Percentiles rank a stretch among this genome's conserved stretches.
phyloP scores from a whole-genome alignment of 1,284 basidiomycete genomes.

The Cystobasidium slooffiae region DNA sequence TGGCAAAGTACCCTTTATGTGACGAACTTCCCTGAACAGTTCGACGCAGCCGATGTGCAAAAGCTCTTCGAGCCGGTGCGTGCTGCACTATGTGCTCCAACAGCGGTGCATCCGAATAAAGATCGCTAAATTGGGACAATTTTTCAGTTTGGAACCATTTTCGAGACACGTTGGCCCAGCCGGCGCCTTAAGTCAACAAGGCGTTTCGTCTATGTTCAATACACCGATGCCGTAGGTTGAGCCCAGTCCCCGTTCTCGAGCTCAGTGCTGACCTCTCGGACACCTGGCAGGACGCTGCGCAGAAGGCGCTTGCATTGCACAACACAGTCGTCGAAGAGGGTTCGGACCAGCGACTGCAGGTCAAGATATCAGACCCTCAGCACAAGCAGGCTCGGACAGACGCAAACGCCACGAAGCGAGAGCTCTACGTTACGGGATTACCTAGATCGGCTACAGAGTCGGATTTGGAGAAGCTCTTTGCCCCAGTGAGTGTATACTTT shows the following conservation, averaged over 20 bases:
- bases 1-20: conserved; percentile 95
- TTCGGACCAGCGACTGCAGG: conserved; percentile 68
- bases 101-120: conserved; percentile 7
- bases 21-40: conserved; percentile 88
- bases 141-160: conserved; percentile 78
- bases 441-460: conserved; percentile 72
- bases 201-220: conserved; percentile 95
- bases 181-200: conserved; percentile 89
- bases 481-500: conserved; percentile 62
- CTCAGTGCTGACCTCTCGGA: background rate
- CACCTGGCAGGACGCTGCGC: conserved; percentile 67
- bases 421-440: conserved; percentile 82
- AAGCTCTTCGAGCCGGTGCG: conserved; percentile 75
- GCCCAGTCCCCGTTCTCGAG: background rate
- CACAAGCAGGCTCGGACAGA: conserved; percentile 86
- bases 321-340: conserved; percentile 70
- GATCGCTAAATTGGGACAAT: conserved; percentile 1
- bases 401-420: conserved; percentile 73
- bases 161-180: conserved; percentile 97
- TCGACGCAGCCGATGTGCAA: conserved; percentile 78
- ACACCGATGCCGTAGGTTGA: conserved; percentile 71
- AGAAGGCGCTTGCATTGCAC: conserved; percentile 76
- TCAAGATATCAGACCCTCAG: conserved; percentile 87
- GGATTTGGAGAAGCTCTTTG: conserved; percentile 77
- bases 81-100: background rate